A percentile compares a stretch with the other conserved stretches of the same genome.
Conservation (phyloP, 805 yeast species). For the Cyberlindnera euphorbiiphila region DNA sequence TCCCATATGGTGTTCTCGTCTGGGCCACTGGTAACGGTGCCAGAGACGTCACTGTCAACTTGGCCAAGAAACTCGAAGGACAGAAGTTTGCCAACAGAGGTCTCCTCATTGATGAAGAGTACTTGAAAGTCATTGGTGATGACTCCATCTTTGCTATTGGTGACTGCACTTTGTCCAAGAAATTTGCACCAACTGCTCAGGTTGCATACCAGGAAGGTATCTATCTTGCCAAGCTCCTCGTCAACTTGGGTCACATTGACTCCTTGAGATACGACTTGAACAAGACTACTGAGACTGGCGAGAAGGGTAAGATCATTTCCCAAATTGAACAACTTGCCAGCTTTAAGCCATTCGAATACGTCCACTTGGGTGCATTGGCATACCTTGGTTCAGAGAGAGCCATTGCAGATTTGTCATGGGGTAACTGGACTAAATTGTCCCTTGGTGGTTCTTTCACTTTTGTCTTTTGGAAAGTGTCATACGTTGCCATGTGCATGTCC, state of each 20-base stretch:
- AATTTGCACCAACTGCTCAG: slow-evolving; percentile 94
- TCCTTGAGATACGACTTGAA: slow-evolving; percentile 43
- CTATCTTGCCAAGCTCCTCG: slow-evolving; percentile 70
- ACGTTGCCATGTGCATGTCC: slow-evolving; percentile 87
- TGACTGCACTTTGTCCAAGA: slow-evolving; percentile 86
- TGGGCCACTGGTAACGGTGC: slow-evolving; percentile 99
- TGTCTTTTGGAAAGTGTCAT: slow-evolving; percentile 93
- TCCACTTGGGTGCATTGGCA: slow-evolving; percentile 90
- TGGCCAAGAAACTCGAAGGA: slow-evolving; percentile 66
- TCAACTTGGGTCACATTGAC: slow-evolving; percentile 59
- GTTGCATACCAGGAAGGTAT: slow-evolving; percentile 94
- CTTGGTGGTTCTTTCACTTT: slow-evolving; percentile 85
- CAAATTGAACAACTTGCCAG: slow-evolving; percentile 41
- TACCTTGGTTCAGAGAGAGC: slow-evolving; percentile 93
- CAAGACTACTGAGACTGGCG: slow-evolving; percentile 36
- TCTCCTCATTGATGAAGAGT: slow-evolving; percentile 70
- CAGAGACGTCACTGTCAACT: slow-evolving; percentile 64
- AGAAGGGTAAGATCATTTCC: slow-evolving; percentile 31
- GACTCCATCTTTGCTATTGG: slow-evolving; percentile 80
- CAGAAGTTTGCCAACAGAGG: slow-evolving; percentile 90
- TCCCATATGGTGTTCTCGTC: slow-evolving; percentile 89
- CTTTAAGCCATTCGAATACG: slow-evolving; percentile 66
- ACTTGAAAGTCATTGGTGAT: slow-evolving; percentile 77
- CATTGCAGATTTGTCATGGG: slow-evolving; percentile 83
- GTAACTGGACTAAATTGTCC: slow-evolving; percentile 74